phyloP scores from a whole-genome alignment of 2,329 filamentous ascomycete genomes.

The Cladorrhinum sp. region DNA sequence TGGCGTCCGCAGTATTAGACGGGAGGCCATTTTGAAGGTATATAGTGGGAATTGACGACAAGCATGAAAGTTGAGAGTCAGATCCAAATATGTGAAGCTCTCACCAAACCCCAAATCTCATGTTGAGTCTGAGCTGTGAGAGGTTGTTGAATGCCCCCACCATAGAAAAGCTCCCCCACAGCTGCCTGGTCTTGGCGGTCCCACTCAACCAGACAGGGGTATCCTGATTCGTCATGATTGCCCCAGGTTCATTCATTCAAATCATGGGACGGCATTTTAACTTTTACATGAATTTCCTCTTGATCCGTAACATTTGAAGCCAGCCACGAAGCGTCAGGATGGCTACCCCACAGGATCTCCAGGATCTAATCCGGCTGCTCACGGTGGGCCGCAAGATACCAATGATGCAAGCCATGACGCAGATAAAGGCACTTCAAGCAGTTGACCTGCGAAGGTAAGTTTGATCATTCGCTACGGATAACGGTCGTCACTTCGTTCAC shows the following conservation, averaged over 20 bases:
- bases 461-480: slow-evolving; percentile 20
- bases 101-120: not conserved
- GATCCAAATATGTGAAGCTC: not conserved
- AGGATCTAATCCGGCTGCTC: slow-evolving; percentile 59
- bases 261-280: not conserved
- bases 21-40: slow-evolving; percentile 10
- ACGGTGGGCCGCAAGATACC: slow-evolving; percentile 54
- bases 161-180: not conserved
- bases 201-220: not conserved
- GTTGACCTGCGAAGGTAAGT: slow-evolving; percentile 55
- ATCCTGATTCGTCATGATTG: not conserved
- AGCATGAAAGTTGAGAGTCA: no score
- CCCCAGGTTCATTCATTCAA: not conserved
- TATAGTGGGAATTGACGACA: not conserved
- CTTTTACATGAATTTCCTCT: not conserved
- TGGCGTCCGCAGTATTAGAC: not conserved
- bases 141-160: not conserved
- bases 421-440: slow-evolving; percentile 55
- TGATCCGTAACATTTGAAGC: no score
- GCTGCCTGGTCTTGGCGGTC: not conserved
- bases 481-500: not conserved
- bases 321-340: no score
- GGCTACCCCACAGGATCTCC: slow-evolving; percentile 57
- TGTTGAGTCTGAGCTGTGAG: not conserved
- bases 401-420: slow-evolving; percentile 57